Evolutionary conservation across 441 rosid genomes (phyloP), one percentile per base, ranked within the genome.

Genomic region (Adansonia gregorii): DNA sequence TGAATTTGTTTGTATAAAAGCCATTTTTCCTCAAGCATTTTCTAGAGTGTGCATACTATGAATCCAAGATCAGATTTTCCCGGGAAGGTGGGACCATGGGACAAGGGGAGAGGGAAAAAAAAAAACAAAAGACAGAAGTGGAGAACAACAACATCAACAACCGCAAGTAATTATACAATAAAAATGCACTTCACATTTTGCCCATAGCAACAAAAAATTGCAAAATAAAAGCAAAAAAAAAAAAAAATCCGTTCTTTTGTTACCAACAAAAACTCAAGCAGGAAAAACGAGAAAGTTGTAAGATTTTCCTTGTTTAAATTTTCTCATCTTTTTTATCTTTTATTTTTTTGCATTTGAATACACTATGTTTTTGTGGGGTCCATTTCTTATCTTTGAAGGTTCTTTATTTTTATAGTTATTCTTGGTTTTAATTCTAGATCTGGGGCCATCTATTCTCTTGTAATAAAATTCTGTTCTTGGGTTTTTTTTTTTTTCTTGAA

Each of bases 391-490:
- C 31, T 6, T 7, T 22, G 12, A 7, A 59, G 15, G 8, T 63
- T 48, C 66, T 71, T 63, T 64, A 3, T 2, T 39, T 51, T n/a
- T 11, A 11, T 64, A 64, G 78, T 51, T 75, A 51, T 64, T 14
- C 55, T 43, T 59, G 39, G 65, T 45, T 5, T 22, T 20, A n/a
- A 49, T 27, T 63, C 78, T 49, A 51, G 78, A 75, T 75, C 78
- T 75, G 71, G 61, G 70, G 17, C 5, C 15, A 12, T 75, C 11
- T n/a, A 0, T 27, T 63, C 43, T 19, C 8, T 43, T 10, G 6
- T 64, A 20, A 17, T 45, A 17, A 15, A 15, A 46, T 61, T 31
- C 6, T 11, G 63, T 75, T 74, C 45, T 27, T 27, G 31, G 48
- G 17, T 11, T 4, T 45, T 75, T 24, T 60, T 61, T 49, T 14